Conservation (phyloP, 1,139 yeast genomes). For the Hyphopichia khmerensis region DNA sequence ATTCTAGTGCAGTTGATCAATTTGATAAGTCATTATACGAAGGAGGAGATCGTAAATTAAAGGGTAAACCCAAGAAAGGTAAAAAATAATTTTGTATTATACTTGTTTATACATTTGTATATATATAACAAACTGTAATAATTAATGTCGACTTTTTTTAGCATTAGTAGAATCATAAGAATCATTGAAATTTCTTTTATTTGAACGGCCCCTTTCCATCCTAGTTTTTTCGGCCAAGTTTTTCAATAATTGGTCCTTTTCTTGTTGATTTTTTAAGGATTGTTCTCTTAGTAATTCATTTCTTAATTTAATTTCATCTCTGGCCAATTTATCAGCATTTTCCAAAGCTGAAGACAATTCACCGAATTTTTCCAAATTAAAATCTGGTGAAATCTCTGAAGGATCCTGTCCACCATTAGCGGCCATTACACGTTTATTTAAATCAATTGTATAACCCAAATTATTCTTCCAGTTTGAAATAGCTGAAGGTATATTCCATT, state of each 20-base stretch:
- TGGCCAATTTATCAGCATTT: constrained; percentile 69
- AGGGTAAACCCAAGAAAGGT: constrained; percentile 23
- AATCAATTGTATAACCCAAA: constrained; percentile 80
- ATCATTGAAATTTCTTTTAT: constrained; percentile 1
- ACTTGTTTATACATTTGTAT: neutral
- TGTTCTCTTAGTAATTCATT: constrained; percentile 54
- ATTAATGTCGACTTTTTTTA: constrained; percentile 1
- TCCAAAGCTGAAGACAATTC: constrained; percentile 71
- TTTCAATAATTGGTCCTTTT: constrained; percentile 59
- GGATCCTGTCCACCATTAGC: constrained; percentile 42
- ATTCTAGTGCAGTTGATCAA: constrained; percentile 52
- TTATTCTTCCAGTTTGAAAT: constrained; percentile 96
- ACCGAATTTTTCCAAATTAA: constrained; percentile 61
- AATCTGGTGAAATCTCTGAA: constrained; percentile 18
- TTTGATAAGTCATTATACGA: constrained; percentile 57
- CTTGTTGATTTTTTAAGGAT: constrained; percentile 55
- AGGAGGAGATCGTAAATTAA: constrained; percentile 44
- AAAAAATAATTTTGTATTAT: constrained; percentile 8
- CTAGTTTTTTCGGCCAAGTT: constrained; percentile 61
- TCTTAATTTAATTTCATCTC: constrained; percentile 65
- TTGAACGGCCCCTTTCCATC: constrained; percentile 17
- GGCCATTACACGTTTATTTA: constrained; percentile 73
- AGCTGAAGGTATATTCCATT: constrained; percentile 90
- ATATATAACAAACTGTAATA: neutral
- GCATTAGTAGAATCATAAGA: constrained; percentile 4